These are phyloP conservation scores for Phialocephala sp. DNA, from an alignment of 2,329 filamentous ascomycete species.

Conservation along the genomic window DNA sequence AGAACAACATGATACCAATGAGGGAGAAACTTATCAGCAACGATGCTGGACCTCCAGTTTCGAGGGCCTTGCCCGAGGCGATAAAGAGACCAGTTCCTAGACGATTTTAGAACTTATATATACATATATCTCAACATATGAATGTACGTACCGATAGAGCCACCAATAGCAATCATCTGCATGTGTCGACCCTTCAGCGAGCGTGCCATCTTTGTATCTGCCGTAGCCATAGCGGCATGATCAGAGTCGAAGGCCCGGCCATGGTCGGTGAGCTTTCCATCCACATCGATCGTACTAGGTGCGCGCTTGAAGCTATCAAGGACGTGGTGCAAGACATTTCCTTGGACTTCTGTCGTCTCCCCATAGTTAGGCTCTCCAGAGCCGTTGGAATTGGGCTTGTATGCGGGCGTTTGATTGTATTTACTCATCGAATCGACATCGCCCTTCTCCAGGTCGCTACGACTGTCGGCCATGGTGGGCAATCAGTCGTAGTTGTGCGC, in stretches of 20 bases:
- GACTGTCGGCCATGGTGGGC: slow-evolving; percentile 3
- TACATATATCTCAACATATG: not conserved
- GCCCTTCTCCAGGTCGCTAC: slow-evolving; percentile 24
- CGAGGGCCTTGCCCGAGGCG: slow-evolving; percentile 75
- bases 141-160: slow-evolving; percentile 72
- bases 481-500: not conserved
- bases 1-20: slow-evolving; percentile 87
- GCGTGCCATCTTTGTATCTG: slow-evolving; percentile 75
- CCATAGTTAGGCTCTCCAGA: slow-evolving; percentile 36
- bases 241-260: slow-evolving; percentile 65
- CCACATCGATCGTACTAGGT: slow-evolving; percentile 53
- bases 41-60: slow-evolving; percentile 77
- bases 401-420: not conserved
- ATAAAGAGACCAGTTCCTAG: slow-evolving; percentile 85
- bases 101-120: slow-evolving; percentile 15
- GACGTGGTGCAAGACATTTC: slow-evolving; percentile 28
- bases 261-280: slow-evolving; percentile 45
- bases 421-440: slow-evolving; percentile 12
- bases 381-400: slow-evolving; percentile 25
- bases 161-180: slow-evolving; percentile 97
- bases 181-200: slow-evolving; percentile 84
- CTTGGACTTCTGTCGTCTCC: slow-evolving; percentile 30
- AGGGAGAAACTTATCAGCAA: slow-evolving; percentile 78
- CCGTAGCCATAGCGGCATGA: slow-evolving; percentile 64
- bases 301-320: slow-evolving; percentile 40